Percentiles rank a stretch among this genome's conserved stretches.
These are phyloP conservation scores for Ceratobasidium sp. DNA, from an alignment of 1,284 basidiomycete genomes.

Conservation along the genomic window DNA sequence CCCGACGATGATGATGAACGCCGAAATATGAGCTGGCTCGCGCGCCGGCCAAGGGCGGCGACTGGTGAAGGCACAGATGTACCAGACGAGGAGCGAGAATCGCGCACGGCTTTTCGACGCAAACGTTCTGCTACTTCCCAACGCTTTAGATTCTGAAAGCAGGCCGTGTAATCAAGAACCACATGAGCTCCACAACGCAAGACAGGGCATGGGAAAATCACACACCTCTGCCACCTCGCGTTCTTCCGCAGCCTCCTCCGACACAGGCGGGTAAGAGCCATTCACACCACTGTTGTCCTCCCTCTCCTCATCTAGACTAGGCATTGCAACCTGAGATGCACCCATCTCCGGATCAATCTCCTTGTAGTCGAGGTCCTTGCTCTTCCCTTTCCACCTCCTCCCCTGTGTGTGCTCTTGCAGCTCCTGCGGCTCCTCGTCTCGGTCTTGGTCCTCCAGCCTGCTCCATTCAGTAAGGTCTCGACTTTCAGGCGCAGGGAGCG, in stretches of 20 bases:
- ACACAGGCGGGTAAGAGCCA: constrained; percentile 35
- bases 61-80: constrained; percentile 30
- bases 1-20: constrained; percentile 12
- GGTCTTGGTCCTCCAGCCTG: constrained; percentile 16
- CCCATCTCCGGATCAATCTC: constrained; percentile 11
- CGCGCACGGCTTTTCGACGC: constrained; percentile 43
- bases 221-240: constrained; percentile 39
- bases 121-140: constrained; percentile 38
- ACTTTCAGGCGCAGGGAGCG: constrained; percentile 18
- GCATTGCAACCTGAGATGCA: background rate
- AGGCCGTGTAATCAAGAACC: background rate
- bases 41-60: constrained; percentile 21
- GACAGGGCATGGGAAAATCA: background rate
- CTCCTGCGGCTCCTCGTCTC: constrained; percentile 7
- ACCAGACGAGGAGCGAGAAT: constrained; percentile 23
- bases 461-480: constrained; percentile 38
- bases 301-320: background rate
- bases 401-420: background rate
- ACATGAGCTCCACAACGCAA: constrained; percentile 3
- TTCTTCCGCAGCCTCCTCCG: constrained; percentile 39
- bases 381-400: constrained; percentile 36
- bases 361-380: constrained; percentile 17
- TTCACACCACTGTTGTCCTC: background rate
- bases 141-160: constrained; percentile 39
- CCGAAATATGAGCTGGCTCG: constrained; percentile 34